Evolutionary conservation across 768 basidiomycete species (phyloP), one percentile per base, ranked within the genome.

Genomic region (Mycena alexandri): DNA sequence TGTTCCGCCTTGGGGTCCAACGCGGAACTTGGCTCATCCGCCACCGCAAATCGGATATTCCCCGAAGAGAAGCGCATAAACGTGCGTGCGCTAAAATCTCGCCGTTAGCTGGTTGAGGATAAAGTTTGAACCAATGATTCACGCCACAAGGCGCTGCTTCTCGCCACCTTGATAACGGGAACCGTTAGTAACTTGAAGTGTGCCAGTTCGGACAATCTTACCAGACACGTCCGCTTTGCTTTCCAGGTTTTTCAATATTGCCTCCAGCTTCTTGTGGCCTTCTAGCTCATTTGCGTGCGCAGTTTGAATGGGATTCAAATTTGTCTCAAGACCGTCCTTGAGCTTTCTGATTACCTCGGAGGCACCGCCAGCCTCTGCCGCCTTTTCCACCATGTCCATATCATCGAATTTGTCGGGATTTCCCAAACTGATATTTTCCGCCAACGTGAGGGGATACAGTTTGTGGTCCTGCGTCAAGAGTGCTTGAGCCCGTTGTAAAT

Each of bases 381-480:
- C 69, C 17, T 44, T 21, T 17, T n/a, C 6, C 12, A 67, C 51
- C 25, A 47, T 55, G 4, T 48, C 25, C 50, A 44, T 19, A 11
- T 68, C 52, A 16, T 59, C 38, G 5, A 48, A 12, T 13, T 16
- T 13, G 3, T 67, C 73, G 1, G 74, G 62, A 44, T 72, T 59
- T 8, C 81, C 82, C 10, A 84, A 65, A n/a, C 72, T 76, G 16
- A 84, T 77, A 54, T 83, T 84, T 46, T 84, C 83, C 42, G 69
- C 68, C 5, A 83, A 42, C 1, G 79, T 74, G 5, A 84, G 65
- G 13, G 78, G 77, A 58, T 77, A 79, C 0, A 82, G 59, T 5
- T 63, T 53, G 55, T 79, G 82, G 5, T 79, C 76, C 65, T 84
- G 83, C 2, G 74, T 73, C 1, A 84, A 75, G 38, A 79, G 71